Evolutionary conservation across 2,329 filamentous ascomycete genomes (phyloP).

Genomic region (Trichoderma hamatum): DNA sequence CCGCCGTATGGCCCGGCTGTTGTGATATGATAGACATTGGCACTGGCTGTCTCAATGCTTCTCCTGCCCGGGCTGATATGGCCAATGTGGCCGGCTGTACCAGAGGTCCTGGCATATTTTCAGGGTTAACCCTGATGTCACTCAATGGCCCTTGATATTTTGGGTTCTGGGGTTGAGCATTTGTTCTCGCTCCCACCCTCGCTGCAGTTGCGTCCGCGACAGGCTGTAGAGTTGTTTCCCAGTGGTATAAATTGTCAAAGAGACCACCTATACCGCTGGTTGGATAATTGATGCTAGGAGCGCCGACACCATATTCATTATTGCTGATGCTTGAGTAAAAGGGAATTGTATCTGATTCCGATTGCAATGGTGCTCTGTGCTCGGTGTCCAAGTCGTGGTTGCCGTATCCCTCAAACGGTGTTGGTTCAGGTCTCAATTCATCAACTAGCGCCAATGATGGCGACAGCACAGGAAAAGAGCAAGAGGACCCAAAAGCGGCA

Average conservation of each 20-base stretch:
- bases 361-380: conserved; percentile 6
- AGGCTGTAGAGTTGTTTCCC: not conserved
- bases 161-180: not conserved
- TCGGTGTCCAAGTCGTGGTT: not conserved
- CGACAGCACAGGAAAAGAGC: not conserved
- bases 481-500: not conserved
- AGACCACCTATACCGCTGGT: not conserved
- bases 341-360: not conserved
- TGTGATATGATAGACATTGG: not conserved
- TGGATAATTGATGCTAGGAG: not conserved
- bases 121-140: not conserved
- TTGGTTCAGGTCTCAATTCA: not conserved
- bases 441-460: not conserved
- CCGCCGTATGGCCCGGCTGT: not conserved
- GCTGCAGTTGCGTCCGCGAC: not conserved
- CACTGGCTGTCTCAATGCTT: not conserved
- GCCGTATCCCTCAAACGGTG: not conserved
- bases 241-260: not conserved
- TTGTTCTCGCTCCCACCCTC: not conserved
- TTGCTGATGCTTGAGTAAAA: not conserved
- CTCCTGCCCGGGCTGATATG: not conserved
- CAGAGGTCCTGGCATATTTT: not conserved
- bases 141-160: not conserved
- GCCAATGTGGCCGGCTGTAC: not conserved
- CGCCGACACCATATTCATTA: not conserved